These are phyloP conservation scores for Macrotyloma uniflorum DNA, from an alignment of 306 rosid species.

Conservation along the genomic window DNA sequence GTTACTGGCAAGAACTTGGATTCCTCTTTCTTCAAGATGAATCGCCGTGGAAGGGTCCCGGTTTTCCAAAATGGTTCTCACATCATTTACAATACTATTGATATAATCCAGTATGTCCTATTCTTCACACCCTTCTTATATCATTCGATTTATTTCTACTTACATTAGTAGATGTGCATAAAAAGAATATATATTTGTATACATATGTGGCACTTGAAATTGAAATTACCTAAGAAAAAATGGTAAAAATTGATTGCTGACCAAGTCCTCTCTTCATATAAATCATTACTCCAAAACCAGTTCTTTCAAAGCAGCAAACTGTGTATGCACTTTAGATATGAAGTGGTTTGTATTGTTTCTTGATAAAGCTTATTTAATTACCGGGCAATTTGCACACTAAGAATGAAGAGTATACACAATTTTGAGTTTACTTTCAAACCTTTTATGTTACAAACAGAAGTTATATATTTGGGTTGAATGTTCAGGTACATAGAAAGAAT, in stretches of 20 bases:
- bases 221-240: neutral
- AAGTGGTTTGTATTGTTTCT: neutral
- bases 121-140: neutral
- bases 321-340: neutral
- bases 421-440: neutral
- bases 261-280: neutral
- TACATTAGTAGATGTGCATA: neutral
- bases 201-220: neutral
- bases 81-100: conserved; percentile 63
- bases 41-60: conserved; percentile 62
- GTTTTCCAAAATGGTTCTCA: conserved; percentile 78
- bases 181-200: neutral
- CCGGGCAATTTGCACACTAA: neutral
- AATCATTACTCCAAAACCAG: neutral
- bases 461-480: neutral
- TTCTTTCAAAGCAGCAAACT: neutral
- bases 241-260: neutral
- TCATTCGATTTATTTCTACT: neutral
- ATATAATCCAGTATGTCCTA: conserved; percentile 68
- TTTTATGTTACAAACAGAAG: neutral
- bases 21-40: conserved; percentile 67
- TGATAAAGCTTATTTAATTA: neutral
- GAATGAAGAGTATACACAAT: neutral
- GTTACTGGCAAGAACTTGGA: conserved; percentile 77
- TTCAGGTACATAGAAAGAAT: conserved; percentile 23